phyloP scores from a whole-genome alignment of 1,139 yeast genomes.

The Suhomyces kunorum region DNA sequence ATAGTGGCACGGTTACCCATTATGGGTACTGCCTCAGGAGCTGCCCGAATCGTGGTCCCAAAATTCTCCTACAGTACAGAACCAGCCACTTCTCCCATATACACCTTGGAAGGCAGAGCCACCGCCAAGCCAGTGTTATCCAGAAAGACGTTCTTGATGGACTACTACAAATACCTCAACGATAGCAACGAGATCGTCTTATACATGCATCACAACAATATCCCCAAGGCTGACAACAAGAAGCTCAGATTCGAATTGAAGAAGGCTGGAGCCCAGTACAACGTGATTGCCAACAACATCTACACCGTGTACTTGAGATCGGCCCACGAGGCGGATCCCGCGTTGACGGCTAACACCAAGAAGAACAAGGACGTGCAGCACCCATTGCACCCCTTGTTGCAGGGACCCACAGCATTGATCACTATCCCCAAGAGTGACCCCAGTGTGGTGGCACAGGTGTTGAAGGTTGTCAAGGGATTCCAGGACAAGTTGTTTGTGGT shows the following conservation, averaged over 20 bases:
- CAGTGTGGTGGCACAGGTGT: constrained; percentile 56
- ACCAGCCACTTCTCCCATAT: constrained; percentile 10
- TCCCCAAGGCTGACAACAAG: constrained; percentile 67
- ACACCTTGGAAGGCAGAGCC: constrained; percentile 27
- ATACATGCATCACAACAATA: constrained; percentile 81
- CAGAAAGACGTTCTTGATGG: constrained; percentile 83
- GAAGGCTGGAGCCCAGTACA: constrained; percentile 64
- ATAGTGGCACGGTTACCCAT: constrained; percentile 1
- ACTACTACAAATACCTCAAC: constrained; percentile 71
- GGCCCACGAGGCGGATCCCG: constrained; percentile 71
- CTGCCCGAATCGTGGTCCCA: neutral
- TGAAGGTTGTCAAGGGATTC: constrained; percentile 60
- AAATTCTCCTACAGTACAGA: constrained; percentile 8
- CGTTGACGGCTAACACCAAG: constrained; percentile 54
- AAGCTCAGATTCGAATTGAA: constrained; percentile 61
- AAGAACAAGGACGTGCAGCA: constrained; percentile 51
- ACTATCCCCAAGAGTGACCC: constrained; percentile 72
- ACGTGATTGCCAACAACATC: constrained; percentile 65
- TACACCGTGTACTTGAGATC: constrained; percentile 79
- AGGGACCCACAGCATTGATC: constrained; percentile 88
- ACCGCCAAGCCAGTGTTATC: constrained; percentile 57
- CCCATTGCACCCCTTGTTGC: constrained; percentile 67
- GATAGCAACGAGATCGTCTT: constrained; percentile 68
- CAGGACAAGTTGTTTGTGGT: constrained; percentile 75
- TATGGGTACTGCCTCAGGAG: neutral